Percentiles rank a stretch among this genome's conserved stretches.
phyloP scores from a whole-genome alignment of 2,329 filamentous ascomycete genomes.

The Paecilomyces niveus region DNA sequence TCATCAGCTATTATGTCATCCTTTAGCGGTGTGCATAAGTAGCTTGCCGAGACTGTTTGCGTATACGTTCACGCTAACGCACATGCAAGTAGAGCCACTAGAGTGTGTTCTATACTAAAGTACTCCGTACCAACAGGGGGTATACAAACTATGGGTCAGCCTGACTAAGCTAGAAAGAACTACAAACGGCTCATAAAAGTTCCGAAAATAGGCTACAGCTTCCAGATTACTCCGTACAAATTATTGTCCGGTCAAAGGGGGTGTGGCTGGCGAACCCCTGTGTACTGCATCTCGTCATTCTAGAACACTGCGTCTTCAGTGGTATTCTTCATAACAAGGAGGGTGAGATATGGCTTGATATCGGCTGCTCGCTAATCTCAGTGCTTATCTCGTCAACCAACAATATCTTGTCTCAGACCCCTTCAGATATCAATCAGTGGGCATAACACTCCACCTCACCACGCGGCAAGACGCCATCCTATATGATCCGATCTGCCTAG shows the following conservation, averaged over 20 bases:
- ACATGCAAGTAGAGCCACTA: neutral
- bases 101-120: neutral
- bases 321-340: neutral
- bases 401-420: neutral
- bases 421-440: neutral
- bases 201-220: neutral
- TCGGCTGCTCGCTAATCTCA: neutral
- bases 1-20: neutral
- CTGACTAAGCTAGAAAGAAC: neutral
- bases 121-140: neutral
- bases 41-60: neutral
- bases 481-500: neutral
- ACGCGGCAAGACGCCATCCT: neutral
- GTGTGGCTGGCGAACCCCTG: neutral
- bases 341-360: neutral
- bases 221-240: neutral
- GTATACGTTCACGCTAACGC: neutral
- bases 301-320: neutral
- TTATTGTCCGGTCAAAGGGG: neutral
- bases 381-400: neutral
- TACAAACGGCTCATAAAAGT: neutral
- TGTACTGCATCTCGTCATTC: neutral
- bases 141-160: neutral
- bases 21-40: neutral
- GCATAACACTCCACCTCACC: neutral